A percentile compares a stretch with the other conserved stretches of the same genome.
Evolutionary conservation across 371 early-diverging fungal species (phyloP).

Genomic region (Nematocida minor): DNA sequence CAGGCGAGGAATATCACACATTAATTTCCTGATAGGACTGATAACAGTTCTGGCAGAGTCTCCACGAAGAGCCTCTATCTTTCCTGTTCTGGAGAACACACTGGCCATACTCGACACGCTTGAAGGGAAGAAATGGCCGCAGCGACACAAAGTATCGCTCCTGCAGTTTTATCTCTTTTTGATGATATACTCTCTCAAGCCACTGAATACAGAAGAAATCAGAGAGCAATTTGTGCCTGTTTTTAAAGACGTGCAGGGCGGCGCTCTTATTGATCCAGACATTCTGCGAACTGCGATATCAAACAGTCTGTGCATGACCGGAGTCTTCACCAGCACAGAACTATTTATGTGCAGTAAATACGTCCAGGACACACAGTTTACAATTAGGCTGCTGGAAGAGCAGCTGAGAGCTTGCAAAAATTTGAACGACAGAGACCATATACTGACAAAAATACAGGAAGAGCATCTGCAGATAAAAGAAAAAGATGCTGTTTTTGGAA

Average conservation of each 20-base stretch:
- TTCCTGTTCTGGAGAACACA: background rate
- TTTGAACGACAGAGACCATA: slow-evolving; percentile 22
- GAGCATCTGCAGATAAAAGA: slow-evolving; percentile 26
- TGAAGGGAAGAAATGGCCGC: slow-evolving; percentile 22
- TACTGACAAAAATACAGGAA: slow-evolving; percentile 44
- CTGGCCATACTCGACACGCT: background rate
- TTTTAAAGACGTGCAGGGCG: slow-evolving; percentile 15
- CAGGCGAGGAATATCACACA: slow-evolving; percentile 23
- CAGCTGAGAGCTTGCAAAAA: slow-evolving; percentile 13
- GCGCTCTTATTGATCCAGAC: slow-evolving; percentile 26
- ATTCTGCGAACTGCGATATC: background rate
- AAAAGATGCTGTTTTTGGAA: slow-evolving; percentile 44
- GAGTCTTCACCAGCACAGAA: slow-evolving; percentile 6
- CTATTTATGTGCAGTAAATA: slow-evolving; percentile 11
- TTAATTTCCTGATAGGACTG: background rate
- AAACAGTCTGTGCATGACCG: background rate
- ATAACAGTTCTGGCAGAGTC: background rate
- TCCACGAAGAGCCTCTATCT: background rate
- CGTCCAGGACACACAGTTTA: background rate
- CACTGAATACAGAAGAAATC: background rate
- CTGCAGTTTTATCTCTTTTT: slow-evolving; percentile 32
- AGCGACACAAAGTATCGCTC: slow-evolving; percentile 16
- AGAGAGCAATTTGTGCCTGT: slow-evolving; percentile 21
- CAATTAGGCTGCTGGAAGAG: slow-evolving; percentile 46
- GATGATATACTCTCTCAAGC: slow-evolving; percentile 19